Base-by-base conservation (phyloP, 345 rosid genomes). In the Gossypium arboreum region DNA sequence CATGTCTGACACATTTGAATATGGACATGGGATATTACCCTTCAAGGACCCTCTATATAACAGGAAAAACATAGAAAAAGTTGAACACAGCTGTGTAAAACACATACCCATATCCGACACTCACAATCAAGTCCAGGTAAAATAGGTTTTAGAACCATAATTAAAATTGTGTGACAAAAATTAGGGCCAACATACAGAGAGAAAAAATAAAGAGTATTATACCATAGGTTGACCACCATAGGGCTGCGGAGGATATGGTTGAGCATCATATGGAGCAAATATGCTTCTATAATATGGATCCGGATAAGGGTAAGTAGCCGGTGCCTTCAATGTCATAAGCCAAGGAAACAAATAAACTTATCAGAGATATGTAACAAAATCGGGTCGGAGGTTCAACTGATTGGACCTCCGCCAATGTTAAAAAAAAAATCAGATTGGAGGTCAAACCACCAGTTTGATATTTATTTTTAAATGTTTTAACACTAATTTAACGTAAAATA, bases 231-330 rank as follows among this genome's bases (percentile, higher is more conserved):
- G 93, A 74, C 92, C 94, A 77, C 85, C 86, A 80, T 88, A 94
- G 18, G 94, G 84, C 86, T 87, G 92, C 44, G 89, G 88, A 76
- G 93, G 91, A 84, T 89, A 95, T 0, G 86, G 77, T 73, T 91
- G 94, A 15, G 85, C 85, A 71, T 91, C 91, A 80, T 84, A 89
- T 25, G 94, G 96, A 80, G 97, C 91, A 84, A 95, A 92, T 78
- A 95, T 88, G 81, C 97, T 95, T 84, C 97, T 86, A 75, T 90
- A 92, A 75, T 92, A 95, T 58, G 97, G 99, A 86, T 92, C 96
- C 58, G 96, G 97, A 83, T 89, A 93, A 4, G 99, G 98, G 80
- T 91, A 95, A 65, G 86, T 77, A 63, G 87, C 85, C 12, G 92
- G 91, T 57, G 83, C 92, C 99, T 95, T 79, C 85, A 82, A 65